Evolutionary conservation across 2,329 filamentous ascomycete genomes (phyloP), one percentile per base, ranked within the genome.

Genomic region (Rachicladosporium sp.): DNA sequence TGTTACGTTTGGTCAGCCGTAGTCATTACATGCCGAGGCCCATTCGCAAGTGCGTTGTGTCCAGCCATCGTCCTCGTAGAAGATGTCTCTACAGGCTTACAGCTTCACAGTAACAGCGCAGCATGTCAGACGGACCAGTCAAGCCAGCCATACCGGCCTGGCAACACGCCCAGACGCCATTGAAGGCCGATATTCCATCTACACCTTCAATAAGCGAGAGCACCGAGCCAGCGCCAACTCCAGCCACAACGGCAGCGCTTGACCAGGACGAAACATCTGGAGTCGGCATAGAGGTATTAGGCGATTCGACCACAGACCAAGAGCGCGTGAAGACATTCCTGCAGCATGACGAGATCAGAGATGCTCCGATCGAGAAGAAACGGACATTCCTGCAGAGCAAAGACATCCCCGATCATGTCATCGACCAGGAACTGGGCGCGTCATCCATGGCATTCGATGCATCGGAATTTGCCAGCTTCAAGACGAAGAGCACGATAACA

Each of bases 361-460:
- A 80, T 59, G 76, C 80, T 29, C 69, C 80, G 0, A 69, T 70
- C 33, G 80, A 84, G 41, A 79, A 77, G 60, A 93, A 93, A 64
- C 67, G 73, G 12, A 72, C 74, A 6, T 94, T 94, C 50, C 65
- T 95, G 1, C 71, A 78, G 53, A 75, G 74, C 37, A 95, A 95
- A 58, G 84, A 84, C 3, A 65, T 94, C 6, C 64, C 63, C 3
- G 64, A 72, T 4, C 67, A 71, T 27, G 77, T 89, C 45, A 84
- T 93, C 44, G 66, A 83, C 48, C 65, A 67, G 36, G 66, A 93
- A 6, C 62, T 94, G 31, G 46, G 37, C 12, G 8, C 29, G 2
- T 2, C 23, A 21, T 12, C 34, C 10, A 35, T 36, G 4, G 8
- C 42, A 21, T 50, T 56, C 38, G 37, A 41, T 29, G 31, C 43